Conservation (phyloP, 306 rosid species). For the Trifolium subterraneum region DNA sequence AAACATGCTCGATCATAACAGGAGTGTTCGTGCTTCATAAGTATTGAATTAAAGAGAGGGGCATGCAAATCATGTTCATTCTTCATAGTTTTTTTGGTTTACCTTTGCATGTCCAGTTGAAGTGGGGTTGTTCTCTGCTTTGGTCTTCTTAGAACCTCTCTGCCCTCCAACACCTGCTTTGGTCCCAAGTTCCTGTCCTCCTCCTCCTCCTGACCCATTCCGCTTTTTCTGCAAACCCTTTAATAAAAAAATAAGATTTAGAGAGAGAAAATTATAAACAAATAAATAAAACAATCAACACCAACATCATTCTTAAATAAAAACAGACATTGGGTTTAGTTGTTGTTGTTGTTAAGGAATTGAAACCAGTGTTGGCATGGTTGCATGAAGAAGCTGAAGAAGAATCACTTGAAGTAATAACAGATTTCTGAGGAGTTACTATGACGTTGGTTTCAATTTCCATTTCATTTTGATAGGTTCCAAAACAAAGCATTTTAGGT, state of each 20-base stretch:
- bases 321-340: slow-evolving; percentile 51
- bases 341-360: slow-evolving; percentile 36
- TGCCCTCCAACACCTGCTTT: slow-evolving; percentile 39
- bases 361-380: slow-evolving; percentile 21
- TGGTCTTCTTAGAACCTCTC: slow-evolving; percentile 60
- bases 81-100: not conserved
- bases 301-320: not conserved
- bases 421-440: slow-evolving; percentile 57
- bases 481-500: slow-evolving; percentile 81
- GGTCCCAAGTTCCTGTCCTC: slow-evolving; percentile 38
- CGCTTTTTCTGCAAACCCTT: slow-evolving; percentile 59
- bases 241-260: not conserved
- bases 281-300: too few species aligned
- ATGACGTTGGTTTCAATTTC: slow-evolving; percentile 31
- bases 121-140: slow-evolving; percentile 50
- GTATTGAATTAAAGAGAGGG: slow-evolving; percentile 9
- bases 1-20: too few species aligned
- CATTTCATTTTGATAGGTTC: slow-evolving; percentile 23
- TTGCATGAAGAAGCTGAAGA: slow-evolving; percentile 70
- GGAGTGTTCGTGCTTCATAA: too few species aligned
- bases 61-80: slow-evolving; percentile 39
- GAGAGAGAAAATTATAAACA: not conserved
- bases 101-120: slow-evolving; percentile 67
- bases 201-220: slow-evolving; percentile 50
- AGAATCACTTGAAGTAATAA: slow-evolving; percentile 64